These are phyloP conservation scores for Rhizophora apiculata DNA, from an alignment of 345 rosid species.

Conservation along the genomic window DNA sequence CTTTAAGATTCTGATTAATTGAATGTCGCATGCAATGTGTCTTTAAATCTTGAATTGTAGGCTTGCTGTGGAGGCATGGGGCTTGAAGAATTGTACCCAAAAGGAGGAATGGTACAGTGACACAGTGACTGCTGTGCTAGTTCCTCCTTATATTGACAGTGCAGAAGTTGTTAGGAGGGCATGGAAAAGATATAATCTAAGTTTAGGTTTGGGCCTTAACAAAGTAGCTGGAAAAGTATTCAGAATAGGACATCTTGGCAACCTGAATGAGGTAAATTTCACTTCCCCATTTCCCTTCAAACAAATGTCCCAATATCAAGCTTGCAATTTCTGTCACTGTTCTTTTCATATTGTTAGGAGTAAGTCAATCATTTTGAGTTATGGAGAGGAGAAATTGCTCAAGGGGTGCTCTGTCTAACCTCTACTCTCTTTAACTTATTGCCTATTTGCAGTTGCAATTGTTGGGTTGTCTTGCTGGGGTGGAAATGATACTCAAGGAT, in stretches of 20 bases:
- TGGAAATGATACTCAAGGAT: conserved; percentile 93
- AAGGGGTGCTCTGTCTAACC: background rate
- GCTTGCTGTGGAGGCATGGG: conserved; percentile 99
- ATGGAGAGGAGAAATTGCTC: background rate
- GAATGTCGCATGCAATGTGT: background rate
- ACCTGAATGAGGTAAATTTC: conserved; percentile 76
- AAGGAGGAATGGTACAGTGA: conserved; percentile 97
- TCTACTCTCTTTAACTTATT: background rate
- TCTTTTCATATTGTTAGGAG: no score
- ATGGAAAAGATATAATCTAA: conserved; percentile 87
- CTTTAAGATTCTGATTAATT: background rate
- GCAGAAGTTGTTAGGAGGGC: conserved; percentile 81
- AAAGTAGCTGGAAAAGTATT: conserved; percentile 94
- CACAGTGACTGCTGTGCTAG: conserved; percentile 93
- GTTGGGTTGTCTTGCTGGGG: conserved; percentile 90
- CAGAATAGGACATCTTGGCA: conserved; percentile 97
- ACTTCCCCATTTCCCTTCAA: background rate
- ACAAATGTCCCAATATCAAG: background rate
- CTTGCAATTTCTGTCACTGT: no score
- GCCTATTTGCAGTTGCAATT: conserved; percentile 65
- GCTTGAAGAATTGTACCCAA: conserved; percentile 93
- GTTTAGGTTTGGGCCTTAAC: conserved; percentile 98
- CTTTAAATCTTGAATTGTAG: conserved; percentile 28
- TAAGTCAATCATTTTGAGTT: background rate
- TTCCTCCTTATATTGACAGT: conserved; percentile 80